Evolutionary conservation across 1,284 basidiomycete species (phyloP), one percentile per base, ranked within the genome.

Genomic region (Termitomyces sp.): DNA sequence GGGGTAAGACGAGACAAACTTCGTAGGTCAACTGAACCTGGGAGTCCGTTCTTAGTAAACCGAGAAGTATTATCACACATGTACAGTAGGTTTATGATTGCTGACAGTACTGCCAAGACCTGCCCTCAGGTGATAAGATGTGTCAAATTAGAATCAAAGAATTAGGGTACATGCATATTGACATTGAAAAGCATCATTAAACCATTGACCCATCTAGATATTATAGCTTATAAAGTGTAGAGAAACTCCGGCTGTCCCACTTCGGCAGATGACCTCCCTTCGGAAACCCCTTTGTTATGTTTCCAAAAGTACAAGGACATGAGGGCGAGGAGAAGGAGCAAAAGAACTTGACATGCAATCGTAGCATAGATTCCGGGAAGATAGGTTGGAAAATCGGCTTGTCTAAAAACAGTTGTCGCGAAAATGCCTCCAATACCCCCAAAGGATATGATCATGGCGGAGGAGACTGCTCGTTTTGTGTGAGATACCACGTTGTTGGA

Each of bases 401-500:
- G 68, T 10, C 69, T 70, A 53, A 73, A 75, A n/a, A 71, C 63
- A 3, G 69, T 70, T 26, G 73, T 72, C 5, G 74, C 72, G 51
- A 74, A 64, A 4, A 77, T 68, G 9, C 74, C 74, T 33, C 74
- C 74, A 34, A 73, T 58, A 19, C 74, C 72, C n/a, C 70, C 72
- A 46, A 73, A 74, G n/a, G 71, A 70, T 45, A 76, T 62, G 9
- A 72, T 66, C 21, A 77, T 60, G 3, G 71, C 73, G 14, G 71
- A 75, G 7, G 72, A 70, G 18, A 77, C 72, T 6, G 74, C 72
- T 37, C 74, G 66, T 57, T 78, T 78, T 14, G 72, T 71, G 52
- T 77, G 74, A 5, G 74, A 72, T 46, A 74, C 64, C 21, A 75
- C 63, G 57, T 78, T 78, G 56, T 78, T 78, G 13, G 76, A 68